phyloP scores from a whole-genome alignment of 495 filamentous ascomycete species.

The Parathielavia hyrcaniae region DNA sequence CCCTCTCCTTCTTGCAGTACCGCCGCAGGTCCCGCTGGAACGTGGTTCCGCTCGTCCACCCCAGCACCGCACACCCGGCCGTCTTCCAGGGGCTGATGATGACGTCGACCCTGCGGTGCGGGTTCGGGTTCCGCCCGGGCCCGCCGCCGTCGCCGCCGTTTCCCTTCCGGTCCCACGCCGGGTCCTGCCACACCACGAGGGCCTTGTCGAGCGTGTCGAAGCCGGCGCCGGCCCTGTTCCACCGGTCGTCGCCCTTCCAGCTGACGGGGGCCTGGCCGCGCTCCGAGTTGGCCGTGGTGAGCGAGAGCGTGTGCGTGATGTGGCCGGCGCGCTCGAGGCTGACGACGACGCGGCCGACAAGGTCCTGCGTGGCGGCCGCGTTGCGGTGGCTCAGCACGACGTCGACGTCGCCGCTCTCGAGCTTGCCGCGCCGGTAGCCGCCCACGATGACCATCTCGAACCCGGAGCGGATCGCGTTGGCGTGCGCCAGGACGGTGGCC shows the following conservation, averaged over 20 bases:
- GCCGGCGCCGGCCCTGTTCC: constrained; percentile 42
- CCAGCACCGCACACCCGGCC: constrained; percentile 77
- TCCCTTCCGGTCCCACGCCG: constrained; percentile 39
- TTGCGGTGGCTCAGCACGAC: constrained; percentile 77
- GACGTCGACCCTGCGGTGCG: constrained; percentile 85
- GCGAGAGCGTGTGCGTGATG: constrained; percentile 75
- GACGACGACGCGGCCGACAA: constrained; percentile 61
- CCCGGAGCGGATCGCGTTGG: constrained; percentile 46
- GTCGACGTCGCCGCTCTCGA: constrained; percentile 71
- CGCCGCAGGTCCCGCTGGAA: constrained; percentile 82
- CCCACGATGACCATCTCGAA: constrained; percentile 74
- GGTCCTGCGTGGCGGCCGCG: constrained; percentile 53
- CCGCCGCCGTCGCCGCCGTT: constrained; percentile 25
- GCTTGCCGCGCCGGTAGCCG: constrained; percentile 79
- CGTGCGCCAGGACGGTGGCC: constrained; percentile 54
- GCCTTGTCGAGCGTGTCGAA: constrained; percentile 91
- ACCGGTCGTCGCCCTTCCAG: constrained; percentile 39
- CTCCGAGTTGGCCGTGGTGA: constrained; percentile 59
- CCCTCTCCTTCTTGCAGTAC: constrained; percentile 65
- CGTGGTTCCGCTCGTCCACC: constrained; percentile 83
- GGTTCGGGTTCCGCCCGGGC: constrained; percentile 56
- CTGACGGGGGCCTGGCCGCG: constrained; percentile 61
- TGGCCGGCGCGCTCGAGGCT: constrained; percentile 60
- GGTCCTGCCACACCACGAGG: constrained; percentile 87
- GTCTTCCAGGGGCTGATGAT: constrained; percentile 86